Base-by-base conservation (phyloP, 306 rosid species). In the Fragaria ananassa region DNA sequence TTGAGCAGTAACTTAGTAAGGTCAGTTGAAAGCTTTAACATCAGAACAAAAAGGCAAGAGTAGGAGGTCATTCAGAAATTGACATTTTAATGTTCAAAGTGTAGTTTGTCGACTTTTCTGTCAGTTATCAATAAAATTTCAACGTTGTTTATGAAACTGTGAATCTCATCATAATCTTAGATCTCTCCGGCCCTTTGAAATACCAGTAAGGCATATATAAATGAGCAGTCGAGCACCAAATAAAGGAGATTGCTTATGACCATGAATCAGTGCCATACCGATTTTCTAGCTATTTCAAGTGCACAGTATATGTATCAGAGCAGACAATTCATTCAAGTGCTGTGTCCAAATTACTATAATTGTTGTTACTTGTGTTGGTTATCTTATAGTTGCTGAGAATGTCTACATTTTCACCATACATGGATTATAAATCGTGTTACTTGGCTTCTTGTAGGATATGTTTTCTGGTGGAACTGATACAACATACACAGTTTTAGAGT, bases 391-490 rank as follows among this genome's bases (percentile, higher is more conserved):
- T 1, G 0, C 23, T 63, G 69, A 63, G 6, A 63, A 15, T 34
- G 69, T 63, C 9, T 27, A 12, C 73, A 8, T 41, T 8, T 46
- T 31, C 57, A 25, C n/a, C 58, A 19, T 47, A 10, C 19, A 17
- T 47, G 25, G 11, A 8, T 25, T 47, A 14, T 27, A 10, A 50
- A 23, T 1, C 10, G 13, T 15, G 13, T 31, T 15, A 47, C 42
- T 17, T 54, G 49, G 35, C 14, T 53, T 54, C 3, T 18, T 82
- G 54, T 57, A 82, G 84, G 88, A 82, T 77, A 82, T 76, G 76
- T 85, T 85, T 80, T 79, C 71, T 8, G 92, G 83, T 0, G 93
- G 93, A 8, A 89, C 91, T 0, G 91, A 87, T 76, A 87, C 93
- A 0, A 76, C 82, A 3, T 74, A 44, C 23, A 74, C 81, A 5